Conservation (phyloP, 2,329 filamentous ascomycete species). For the Ophiocordyceps camponoti-leonardi region DNA sequence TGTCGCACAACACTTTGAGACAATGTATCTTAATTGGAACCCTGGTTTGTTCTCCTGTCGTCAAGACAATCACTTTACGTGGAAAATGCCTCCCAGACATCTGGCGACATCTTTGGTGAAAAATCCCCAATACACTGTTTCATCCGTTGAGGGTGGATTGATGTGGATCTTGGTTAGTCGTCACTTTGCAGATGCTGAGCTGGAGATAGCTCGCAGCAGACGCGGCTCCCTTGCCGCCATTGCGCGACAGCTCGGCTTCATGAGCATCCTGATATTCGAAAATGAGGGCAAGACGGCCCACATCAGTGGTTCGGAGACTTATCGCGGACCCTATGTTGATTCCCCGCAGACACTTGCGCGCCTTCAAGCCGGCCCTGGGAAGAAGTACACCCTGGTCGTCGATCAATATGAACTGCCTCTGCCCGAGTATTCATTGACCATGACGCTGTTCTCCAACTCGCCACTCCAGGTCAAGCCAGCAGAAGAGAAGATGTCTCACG, state of each 20-base stretch:
- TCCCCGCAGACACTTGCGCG: slow-evolving; percentile 81
- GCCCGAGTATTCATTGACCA: slow-evolving; percentile 64
- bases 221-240: slow-evolving; percentile 23
- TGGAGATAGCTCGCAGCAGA: slow-evolving; percentile 33
- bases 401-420: slow-evolving; percentile 65
- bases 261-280: slow-evolving; percentile 70
- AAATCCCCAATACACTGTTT: slow-evolving; percentile 57
- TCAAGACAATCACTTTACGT: slow-evolving; percentile 80
- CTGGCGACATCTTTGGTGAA: slow-evolving; percentile 39
- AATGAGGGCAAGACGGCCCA: slow-evolving; percentile 55
- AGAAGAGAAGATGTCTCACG: slow-evolving; percentile 37
- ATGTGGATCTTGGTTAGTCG: slow-evolving; percentile 77
- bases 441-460: slow-evolving; percentile 61
- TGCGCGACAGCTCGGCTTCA: slow-evolving; percentile 54
- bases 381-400: slow-evolving; percentile 43
- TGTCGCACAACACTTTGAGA: slow-evolving; percentile 82
- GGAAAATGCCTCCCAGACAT: slow-evolving; percentile 42
- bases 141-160: slow-evolving; percentile 36
- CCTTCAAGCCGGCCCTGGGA: slow-evolving; percentile 27
- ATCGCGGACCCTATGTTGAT: slow-evolving; percentile 77
- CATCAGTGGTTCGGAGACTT: slow-evolving; percentile 51
- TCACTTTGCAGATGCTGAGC: slow-evolving; percentile 60
- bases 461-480: slow-evolving; percentile 46
- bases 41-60: slow-evolving; percentile 64
- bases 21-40: slow-evolving; percentile 96